Percentiles rank a stretch among this genome's conserved stretches.
These are phyloP conservation scores for Phytophthora palmivora DNA, from an alignment of 352 stramenopile genomes.

Conservation along the genomic window DNA sequence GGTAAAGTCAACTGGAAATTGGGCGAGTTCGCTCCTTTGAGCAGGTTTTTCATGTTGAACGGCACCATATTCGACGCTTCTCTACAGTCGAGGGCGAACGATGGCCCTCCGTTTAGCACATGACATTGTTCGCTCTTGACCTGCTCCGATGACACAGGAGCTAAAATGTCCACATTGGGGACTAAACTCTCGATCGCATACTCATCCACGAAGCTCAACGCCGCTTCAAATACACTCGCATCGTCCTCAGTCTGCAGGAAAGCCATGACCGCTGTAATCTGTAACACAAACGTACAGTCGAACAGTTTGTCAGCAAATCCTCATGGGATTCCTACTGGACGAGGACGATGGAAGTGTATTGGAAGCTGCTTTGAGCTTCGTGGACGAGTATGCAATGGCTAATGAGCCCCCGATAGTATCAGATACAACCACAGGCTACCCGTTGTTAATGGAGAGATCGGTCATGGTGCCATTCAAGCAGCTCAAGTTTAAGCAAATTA, in stretches of 20 bases:
- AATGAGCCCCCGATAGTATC: too few relatives aligned
- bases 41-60: conserved; percentile 13
- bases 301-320: too few relatives aligned
- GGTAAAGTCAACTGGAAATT: conserved; percentile 9
- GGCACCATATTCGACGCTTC: conserved; percentile 27
- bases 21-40: background rate
- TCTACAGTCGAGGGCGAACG: conserved; percentile 21
- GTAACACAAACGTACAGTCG: background rate
- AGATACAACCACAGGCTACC: too few relatives aligned
- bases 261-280: conserved; percentile 18
- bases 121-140: conserved; percentile 9
- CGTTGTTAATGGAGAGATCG: background rate
- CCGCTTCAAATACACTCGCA: conserved; percentile 24
- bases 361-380: too few relatives aligned
- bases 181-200: conserved; percentile 4
- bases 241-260: conserved; percentile 32
- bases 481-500: background rate
- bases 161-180: background rate
- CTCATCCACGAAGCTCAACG: conserved; percentile 35
- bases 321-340: too few relatives aligned
- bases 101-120: conserved; percentile 15
- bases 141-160: background rate
- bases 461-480: conserved; percentile 1
- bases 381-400: too few relatives aligned
- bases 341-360: too few relatives aligned